Base-by-base conservation (phyloP, 169 alveolate genomes). In the Besnoitia besnoiti region DNA sequence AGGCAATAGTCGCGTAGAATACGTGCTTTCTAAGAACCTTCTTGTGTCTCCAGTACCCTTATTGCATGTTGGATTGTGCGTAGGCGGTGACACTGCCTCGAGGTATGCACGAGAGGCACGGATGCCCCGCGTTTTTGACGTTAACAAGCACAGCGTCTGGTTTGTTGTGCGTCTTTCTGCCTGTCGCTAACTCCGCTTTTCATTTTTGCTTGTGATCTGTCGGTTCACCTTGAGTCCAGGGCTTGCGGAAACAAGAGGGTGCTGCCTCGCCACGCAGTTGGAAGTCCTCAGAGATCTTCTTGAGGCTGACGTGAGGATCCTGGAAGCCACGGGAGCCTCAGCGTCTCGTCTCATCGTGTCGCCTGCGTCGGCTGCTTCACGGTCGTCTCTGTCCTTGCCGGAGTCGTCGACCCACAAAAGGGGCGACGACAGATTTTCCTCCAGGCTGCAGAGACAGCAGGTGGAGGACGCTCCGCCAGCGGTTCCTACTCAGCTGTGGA, bases 181-280 rank as follows among this genome's bases (percentile, higher is more conserved):
- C 30, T n/a, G 67, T 5, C 12, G 1, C 12, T 67, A n/a, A 0
- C 42, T 30, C 40, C 37, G 10, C 10, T 61, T 67, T n/a, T 19
- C n/a, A 1, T 67, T 0, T 67, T 67, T 67, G 80, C 80, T 14
- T 8, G 37, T 61, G 12, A 5, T n/a, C 77, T 30, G 14, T 85
- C 67, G 24, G 33, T 87, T 44, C 19, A 61, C 44, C 51, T 39
- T 44, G 35, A 12, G 35, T 16, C 1, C 90, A 90, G 93, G 50
- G 46, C 90, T 90, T 21, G 90, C 62, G 40, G 77, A 49, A 5
- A 46, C 67, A 40, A 77, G 85, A 62, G 93, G 93, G 62, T 90
- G 93, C 67, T 90, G 93, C 51, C 39, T 90, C 75, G 93, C 90
- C 47, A 49, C 93, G 3, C 93, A 90, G 89, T 85, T 90, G 50